phyloP scores from a whole-genome alignment of 805 yeast genomes.

The Torulaspora gathmanii region DNA sequence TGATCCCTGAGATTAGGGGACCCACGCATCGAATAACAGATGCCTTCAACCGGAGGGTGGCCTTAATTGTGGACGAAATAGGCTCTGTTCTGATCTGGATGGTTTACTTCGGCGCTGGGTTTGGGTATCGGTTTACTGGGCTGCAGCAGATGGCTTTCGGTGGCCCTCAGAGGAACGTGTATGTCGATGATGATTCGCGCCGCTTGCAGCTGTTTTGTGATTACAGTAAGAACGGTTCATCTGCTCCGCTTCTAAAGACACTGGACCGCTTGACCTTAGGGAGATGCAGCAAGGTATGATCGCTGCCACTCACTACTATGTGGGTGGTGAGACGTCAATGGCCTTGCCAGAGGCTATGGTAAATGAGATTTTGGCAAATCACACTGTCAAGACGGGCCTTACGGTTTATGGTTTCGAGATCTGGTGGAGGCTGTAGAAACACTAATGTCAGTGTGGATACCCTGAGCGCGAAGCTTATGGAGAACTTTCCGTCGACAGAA shows the following conservation, averaged over 20 bases:
- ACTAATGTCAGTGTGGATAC: not conserved
- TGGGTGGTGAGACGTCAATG: no score
- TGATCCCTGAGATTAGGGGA: not conserved
- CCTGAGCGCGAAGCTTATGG: not conserved
- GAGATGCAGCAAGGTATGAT: slow-evolving; percentile 5
- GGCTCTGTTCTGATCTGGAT: slow-evolving; percentile 8
- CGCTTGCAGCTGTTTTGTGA: slow-evolving; percentile 5
- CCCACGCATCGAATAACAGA: not conserved
- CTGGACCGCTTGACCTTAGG: slow-evolving; percentile 2
- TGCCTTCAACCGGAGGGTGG: not conserved
- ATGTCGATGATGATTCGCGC: slow-evolving; percentile 6
- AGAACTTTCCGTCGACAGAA: not conserved
- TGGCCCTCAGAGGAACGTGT: slow-evolving; percentile 9
- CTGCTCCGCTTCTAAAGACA: not conserved
- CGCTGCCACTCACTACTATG: not conserved
- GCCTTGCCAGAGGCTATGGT: not conserved
- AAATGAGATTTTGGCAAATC: not conserved
- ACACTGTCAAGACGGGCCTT: not conserved
- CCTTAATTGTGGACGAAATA: slow-evolving; percentile 3
- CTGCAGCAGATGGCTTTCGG: slow-evolving; percentile 5
- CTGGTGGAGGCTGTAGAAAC: not conserved
- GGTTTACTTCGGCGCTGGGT: slow-evolving; percentile 6
- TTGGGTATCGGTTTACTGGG: slow-evolving; percentile 9
- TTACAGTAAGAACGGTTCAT: slow-evolving; percentile 5
- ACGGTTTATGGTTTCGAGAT: not conserved